These are phyloP conservation scores for Pleurotus sapidus DNA, from an alignment of 768 basidiomycete genomes.

Conservation along the genomic window DNA sequence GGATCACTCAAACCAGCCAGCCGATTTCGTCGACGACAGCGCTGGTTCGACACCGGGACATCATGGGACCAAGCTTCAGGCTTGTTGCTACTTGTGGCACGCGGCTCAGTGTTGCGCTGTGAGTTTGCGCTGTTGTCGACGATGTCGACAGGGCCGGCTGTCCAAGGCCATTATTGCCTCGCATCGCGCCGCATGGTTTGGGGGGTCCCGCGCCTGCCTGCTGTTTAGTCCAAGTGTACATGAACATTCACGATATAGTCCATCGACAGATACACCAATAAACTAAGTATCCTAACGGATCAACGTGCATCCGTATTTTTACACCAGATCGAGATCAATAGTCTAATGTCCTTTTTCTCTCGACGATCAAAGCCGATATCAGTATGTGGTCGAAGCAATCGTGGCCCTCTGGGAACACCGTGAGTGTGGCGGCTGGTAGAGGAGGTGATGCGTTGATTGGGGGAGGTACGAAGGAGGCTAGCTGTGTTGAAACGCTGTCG, in stretches of 20 bases:
- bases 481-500: conserved; percentile 24
- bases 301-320: too few relatives aligned
- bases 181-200: too few relatives aligned
- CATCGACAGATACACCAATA: too few relatives aligned
- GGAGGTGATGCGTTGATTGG: conserved; percentile 44
- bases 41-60: neutral
- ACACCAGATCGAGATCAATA: neutral
- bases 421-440: conserved; percentile 41
- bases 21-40: neutral
- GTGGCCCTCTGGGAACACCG: conserved; percentile 43
- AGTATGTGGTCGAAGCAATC: conserved; percentile 43
- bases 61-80: neutral
- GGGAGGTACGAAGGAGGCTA: conserved; percentile 46
- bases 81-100: neutral
- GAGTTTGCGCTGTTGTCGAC: conserved; percentile 1
- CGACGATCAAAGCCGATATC: conserved; percentile 39
- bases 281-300: too few relatives aligned
- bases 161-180: too few relatives aligned
- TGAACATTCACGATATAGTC: too few relatives aligned
- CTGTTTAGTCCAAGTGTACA: too few relatives aligned
- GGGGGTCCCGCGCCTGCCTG: too few relatives aligned
- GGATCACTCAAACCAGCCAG: neutral
- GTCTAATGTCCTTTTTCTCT: conserved; percentile 30
- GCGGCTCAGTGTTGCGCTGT: neutral
- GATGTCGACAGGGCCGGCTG: neutral